Evolutionary conservation across 1,139 yeast species (phyloP).

Genomic region (Debaryomyces sp.): DNA sequence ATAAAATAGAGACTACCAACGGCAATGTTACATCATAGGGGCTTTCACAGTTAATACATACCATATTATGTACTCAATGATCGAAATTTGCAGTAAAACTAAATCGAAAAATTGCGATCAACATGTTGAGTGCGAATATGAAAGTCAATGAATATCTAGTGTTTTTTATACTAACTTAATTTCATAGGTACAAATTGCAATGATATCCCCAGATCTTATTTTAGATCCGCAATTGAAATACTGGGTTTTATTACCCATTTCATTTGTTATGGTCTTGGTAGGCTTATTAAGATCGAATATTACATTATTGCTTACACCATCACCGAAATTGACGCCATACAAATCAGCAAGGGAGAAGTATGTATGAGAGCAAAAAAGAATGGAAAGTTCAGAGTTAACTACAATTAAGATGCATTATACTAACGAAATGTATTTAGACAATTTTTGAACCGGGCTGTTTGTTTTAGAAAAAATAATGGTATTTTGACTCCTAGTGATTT

Average conservation of each 20-base stretch:
- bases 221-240: constrained; percentile 81
- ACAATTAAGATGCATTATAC: constrained; percentile 1
- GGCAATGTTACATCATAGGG: no score
- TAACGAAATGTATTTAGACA: constrained; percentile 30
- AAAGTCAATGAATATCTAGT: background rate
- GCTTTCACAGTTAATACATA: background rate
- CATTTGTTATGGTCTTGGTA: constrained; percentile 88
- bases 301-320: constrained; percentile 59
- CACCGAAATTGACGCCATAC: constrained; percentile 55
- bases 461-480: constrained; percentile 51
- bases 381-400: background rate
- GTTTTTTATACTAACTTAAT: background rate
- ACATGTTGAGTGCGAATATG: background rate
- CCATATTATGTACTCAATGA: background rate
- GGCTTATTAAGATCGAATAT: constrained; percentile 78
- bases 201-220: constrained; percentile 34
- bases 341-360: constrained; percentile 63
- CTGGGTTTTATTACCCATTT: constrained; percentile 92
- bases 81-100: background rate
- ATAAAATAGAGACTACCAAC: no score
- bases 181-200: background rate
- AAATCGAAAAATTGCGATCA: background rate
- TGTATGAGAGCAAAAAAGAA: constrained; percentile 16
- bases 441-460: constrained; percentile 57
- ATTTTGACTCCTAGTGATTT: constrained; percentile 52